Evolutionary conservation across 2,329 filamentous ascomycete genomes (phyloP), one percentile per base, ranked within the genome.

Genomic region (Botrytis cinerea): DNA sequence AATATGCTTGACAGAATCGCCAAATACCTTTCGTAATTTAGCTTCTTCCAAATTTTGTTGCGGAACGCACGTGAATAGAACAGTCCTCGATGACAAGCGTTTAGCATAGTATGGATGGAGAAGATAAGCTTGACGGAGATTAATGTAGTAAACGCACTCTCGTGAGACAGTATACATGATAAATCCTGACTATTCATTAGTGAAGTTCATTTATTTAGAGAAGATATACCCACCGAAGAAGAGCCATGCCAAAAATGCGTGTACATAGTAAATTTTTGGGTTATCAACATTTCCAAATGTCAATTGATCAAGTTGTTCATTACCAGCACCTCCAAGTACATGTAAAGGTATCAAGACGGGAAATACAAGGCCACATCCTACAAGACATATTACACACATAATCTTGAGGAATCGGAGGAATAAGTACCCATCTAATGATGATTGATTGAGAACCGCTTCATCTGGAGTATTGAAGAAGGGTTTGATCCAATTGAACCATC

Each of bases 81-180:
- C 90, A 2, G 89, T 92, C 51, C 89, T 87, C 9, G 90, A 91
- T 9, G 90, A 92, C 38, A 92, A 84, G 40, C 90, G 87, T 76
- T 85, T 87, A 61, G 90, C 86, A 79, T 91, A 91, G 43, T 88
- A 83, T n/a, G 89, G 90, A 7, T 89, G 90, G 72, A 91, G 83
- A 43, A 90, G 86, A 81, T 91, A 92, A 0, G 90, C 90, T 82
- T 92, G 90, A 72, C 90, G 88, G 71, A 92, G 80, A 75, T 91
- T 91, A 82, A 92, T 90, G 78, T 89, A 91, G 84, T 87, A 92
- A 71, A 92, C 86, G 78, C 86, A 86, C 81, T 92, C 90, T 68
- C 90, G 84, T 28, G 89, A 90, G 66, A 92, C 85, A 78, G 89
- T 89, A 81, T 89, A 91, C 80, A 92, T 87, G 73, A 92, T 84